Conservation (phyloP, 2,329 filamentous ascomycete species). For the Ophiosphaerella narmari region DNA sequence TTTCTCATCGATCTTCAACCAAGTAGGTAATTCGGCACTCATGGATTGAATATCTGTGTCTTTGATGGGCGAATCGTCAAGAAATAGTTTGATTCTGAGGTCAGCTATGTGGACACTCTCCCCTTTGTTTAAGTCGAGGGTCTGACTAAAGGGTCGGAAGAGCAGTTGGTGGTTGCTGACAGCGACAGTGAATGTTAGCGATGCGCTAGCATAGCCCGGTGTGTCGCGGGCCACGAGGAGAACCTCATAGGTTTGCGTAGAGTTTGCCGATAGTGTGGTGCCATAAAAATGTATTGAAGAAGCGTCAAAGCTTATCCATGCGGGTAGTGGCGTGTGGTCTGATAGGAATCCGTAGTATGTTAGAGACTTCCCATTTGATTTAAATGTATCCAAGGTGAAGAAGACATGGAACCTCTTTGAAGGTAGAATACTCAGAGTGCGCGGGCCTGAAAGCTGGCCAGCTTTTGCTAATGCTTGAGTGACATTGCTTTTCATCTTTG, state of each 20-base stretch:
- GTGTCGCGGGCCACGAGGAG: conserved; percentile 79
- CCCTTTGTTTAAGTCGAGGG: conserved; percentile 40
- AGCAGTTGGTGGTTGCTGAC: conserved; percentile 73
- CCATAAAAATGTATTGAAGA: conserved; percentile 70
- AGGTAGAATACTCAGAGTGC: conserved; percentile 55
- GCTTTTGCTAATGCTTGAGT: conserved; percentile 62
- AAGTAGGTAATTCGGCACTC: conserved; percentile 63
- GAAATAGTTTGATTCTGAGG: conserved; percentile 38
- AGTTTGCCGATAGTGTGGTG: conserved; percentile 66
- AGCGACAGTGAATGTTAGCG: conserved; percentile 70
- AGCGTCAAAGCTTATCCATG: conserved; percentile 80
- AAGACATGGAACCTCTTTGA: conserved; percentile 48
- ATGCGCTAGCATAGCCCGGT: conserved; percentile 72
- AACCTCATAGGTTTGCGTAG: conserved; percentile 73
- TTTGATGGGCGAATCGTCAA: conserved; percentile 50
- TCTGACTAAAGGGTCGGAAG: conserved; percentile 57
- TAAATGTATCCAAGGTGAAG: conserved; percentile 58
- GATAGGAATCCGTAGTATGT: conserved; percentile 76
- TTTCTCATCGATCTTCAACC: conserved; percentile 68
- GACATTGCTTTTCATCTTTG: conserved; percentile 61
- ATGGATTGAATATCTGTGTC: conserved; percentile 58
- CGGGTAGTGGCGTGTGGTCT: conserved; percentile 80
- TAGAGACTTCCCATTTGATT: conserved; percentile 55
- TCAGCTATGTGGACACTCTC: conserved; percentile 33
- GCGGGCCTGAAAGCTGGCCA: conserved; percentile 63